A percentile compares a stretch with the other conserved stretches of the same genome.
Evolutionary conservation across 176 grass and related monocot genomes (phyloP).

Genomic region (Secale cereale): DNA sequence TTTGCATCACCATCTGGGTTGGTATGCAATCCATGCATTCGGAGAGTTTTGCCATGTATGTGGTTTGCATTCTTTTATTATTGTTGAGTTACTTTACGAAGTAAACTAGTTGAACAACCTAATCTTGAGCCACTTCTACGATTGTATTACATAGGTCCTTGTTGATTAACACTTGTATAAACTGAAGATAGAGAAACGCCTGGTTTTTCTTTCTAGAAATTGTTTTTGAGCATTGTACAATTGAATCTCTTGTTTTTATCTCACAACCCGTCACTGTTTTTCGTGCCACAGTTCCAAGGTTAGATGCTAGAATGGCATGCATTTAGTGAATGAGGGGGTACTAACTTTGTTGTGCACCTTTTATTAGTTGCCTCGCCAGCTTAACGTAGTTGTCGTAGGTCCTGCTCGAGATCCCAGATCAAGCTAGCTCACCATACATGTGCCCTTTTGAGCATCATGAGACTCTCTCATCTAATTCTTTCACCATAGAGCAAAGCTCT

Average conservation of each 20-base stretch:
- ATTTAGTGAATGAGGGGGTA: not conserved
- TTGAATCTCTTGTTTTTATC: not conserved
- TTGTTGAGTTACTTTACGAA: slow-evolving; percentile 11
- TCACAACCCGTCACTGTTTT: not conserved
- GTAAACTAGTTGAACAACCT: not conserved
- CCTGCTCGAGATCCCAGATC: not conserved
- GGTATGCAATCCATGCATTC: slow-evolving; percentile 5
- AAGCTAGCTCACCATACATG: not conserved
- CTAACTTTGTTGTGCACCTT: not conserved
- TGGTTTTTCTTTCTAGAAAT: not conserved
- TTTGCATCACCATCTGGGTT: slow-evolving; percentile 25
- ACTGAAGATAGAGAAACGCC: not conserved
- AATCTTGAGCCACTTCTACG: not conserved
- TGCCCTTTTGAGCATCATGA: not conserved
- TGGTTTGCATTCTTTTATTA: slow-evolving; percentile 22
- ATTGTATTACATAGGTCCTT: not conserved
- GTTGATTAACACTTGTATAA: not conserved
- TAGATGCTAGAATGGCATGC: not conserved
- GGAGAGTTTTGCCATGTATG: not conserved
- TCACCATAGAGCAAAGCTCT: not conserved
- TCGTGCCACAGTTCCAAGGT: not conserved
- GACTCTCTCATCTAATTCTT: not conserved
- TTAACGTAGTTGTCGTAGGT: not conserved
- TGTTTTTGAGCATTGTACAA: not conserved
- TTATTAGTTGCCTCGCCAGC: not conserved